Conservation (phyloP, 306 rosid species). For the Psophocarpus tetragonolobus region DNA sequence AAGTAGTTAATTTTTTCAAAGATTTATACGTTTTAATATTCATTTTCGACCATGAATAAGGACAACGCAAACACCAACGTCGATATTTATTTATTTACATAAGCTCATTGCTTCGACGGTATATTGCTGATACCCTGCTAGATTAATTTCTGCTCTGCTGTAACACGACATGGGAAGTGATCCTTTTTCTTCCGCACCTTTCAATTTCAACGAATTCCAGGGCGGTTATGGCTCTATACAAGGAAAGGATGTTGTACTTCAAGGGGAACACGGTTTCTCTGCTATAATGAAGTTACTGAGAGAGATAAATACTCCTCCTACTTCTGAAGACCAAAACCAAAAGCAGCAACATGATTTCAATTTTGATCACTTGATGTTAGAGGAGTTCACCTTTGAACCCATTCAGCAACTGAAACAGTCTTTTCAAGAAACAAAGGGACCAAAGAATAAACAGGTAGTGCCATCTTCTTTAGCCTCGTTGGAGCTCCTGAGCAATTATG, state of each 20-base stretch:
- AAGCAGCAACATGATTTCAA: constrained; percentile 29
- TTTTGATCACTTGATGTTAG: constrained; percentile 17
- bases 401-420: constrained; percentile 30
- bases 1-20: neutral
- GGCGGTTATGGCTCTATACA: constrained; percentile 25
- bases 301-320: constrained; percentile 23
- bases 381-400: constrained; percentile 39
- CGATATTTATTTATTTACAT: neutral
- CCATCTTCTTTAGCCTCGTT: constrained; percentile 42
- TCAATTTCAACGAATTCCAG: constrained; percentile 20
- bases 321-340: constrained; percentile 27
- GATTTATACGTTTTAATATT: neutral
- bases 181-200: neutral
- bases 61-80: neutral
- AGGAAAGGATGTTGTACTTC: constrained; percentile 21
- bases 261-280: constrained; percentile 12
- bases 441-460: constrained; percentile 17
- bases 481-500: constrained; percentile 46
- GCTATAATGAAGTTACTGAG: constrained; percentile 11
- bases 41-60: neutral
- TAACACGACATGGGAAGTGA: neutral
- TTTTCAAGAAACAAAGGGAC: neutral
- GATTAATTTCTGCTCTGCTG: neutral
- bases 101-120: neutral
- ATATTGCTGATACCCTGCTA: neutral